Evolutionary conservation across 176 grass and related monocot species (phyloP).

Genomic region (Bothriochloa decipiens): DNA sequence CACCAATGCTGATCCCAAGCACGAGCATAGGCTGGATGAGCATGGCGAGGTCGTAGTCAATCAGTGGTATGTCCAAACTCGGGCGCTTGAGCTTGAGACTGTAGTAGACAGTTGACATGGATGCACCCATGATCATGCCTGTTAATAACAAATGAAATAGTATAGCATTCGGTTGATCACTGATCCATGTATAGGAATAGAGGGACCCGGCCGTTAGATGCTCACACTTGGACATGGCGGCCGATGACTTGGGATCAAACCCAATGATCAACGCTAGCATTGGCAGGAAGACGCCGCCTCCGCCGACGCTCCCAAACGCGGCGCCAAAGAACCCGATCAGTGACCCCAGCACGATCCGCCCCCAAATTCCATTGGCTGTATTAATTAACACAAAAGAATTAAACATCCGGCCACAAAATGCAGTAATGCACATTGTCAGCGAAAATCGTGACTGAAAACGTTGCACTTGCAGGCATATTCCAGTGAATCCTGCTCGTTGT

Average conservation of each 20-base stretch:
- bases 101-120: conserved; percentile 70
- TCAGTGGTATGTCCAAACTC: conserved; percentile 67
- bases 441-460: too few relatives aligned
- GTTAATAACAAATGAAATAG: neutral
- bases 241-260: conserved; percentile 78
- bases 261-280: conserved; percentile 74
- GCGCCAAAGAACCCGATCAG: conserved; percentile 69
- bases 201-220: neutral
- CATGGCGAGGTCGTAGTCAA: conserved; percentile 81
- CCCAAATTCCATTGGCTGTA: conserved; percentile 59
- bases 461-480: too few relatives aligned
- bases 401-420: too few relatives aligned
- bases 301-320: conserved; percentile 60
- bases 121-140: conserved; percentile 84
- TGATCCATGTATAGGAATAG: neutral
- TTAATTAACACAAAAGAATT: too few relatives aligned
- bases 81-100: conserved; percentile 81
- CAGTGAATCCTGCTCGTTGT: too few relatives aligned
- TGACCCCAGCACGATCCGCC: conserved; percentile 61
- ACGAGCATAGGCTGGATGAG: conserved; percentile 87
- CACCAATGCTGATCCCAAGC: conserved; percentile 56
- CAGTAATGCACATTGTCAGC: neutral
- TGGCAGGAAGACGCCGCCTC: conserved; percentile 56
- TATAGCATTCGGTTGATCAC: neutral
- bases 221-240: conserved; percentile 60